Conservation (phyloP, 768 basidiomycete species). For the Lactarius quietus region DNA sequence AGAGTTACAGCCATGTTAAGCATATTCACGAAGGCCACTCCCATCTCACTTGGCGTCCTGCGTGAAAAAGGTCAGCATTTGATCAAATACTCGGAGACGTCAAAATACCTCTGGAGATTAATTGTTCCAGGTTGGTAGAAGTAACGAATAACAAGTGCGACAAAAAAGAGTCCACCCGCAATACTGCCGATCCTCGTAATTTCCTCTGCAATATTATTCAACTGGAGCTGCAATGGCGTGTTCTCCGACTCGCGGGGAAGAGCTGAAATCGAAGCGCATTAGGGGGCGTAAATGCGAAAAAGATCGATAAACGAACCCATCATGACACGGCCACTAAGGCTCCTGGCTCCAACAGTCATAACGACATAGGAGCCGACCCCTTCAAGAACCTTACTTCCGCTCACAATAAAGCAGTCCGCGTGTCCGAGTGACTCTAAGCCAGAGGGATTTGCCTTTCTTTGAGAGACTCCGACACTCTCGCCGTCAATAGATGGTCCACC, state of each 20-base stretch:
- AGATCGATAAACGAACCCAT: slow-evolving; percentile 61
- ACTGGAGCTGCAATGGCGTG: slow-evolving; percentile 90
- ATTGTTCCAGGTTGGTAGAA: slow-evolving; percentile 78
- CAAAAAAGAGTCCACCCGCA: slow-evolving; percentile 82
- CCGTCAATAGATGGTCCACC: not conserved
- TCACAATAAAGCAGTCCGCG: slow-evolving; percentile 87
- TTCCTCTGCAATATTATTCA: slow-evolving; percentile 88
- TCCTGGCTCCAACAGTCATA: slow-evolving; percentile 86
- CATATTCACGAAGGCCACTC: slow-evolving; percentile 87
- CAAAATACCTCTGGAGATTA: slow-evolving; percentile 50
- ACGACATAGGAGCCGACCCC: slow-evolving; percentile 75
- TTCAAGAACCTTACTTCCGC: slow-evolving; percentile 89
- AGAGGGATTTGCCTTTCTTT: too few relatives aligned
- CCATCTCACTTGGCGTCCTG: slow-evolving; percentile 75
- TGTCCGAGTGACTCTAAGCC: slow-evolving; percentile 44
- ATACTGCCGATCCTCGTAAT: slow-evolving; percentile 88
- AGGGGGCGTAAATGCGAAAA: not conserved
- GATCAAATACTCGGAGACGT: not conserved
- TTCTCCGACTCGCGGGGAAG: slow-evolving; percentile 81
- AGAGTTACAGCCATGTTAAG: slow-evolving; percentile 93
- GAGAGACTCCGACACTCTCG: too few relatives aligned
- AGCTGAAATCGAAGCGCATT: slow-evolving; percentile 44
- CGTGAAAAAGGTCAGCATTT: slow-evolving; percentile 2
- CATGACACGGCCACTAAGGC: slow-evolving; percentile 96
- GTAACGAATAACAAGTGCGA: slow-evolving; percentile 87